These are phyloP conservation scores for Apiotrichum porosum DNA, from an alignment of 1,284 basidiomycete species.

Conservation along the genomic window DNA sequence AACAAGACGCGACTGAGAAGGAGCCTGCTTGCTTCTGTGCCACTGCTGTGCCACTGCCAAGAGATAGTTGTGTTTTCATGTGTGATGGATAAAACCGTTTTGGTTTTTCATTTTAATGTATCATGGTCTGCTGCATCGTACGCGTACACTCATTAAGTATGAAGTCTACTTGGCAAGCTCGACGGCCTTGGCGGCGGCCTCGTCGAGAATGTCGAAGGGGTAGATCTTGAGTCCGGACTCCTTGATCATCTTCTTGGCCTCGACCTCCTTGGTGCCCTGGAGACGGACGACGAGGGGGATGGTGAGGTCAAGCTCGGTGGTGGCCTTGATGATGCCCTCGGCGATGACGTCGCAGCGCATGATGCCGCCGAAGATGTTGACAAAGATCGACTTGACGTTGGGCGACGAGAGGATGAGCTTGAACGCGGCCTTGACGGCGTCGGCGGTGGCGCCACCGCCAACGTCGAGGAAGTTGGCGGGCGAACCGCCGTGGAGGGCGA, in stretches of 20 bases:
- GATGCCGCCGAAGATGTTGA: constrained; percentile 90
- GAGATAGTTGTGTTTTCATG: too few species aligned
- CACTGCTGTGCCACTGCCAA: too few species aligned
- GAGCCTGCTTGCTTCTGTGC: too few species aligned
- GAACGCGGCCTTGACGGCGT: constrained; percentile 99
- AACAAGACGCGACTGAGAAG: too few species aligned
- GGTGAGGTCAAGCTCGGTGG: constrained; percentile 77
- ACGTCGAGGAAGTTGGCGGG: constrained; percentile 97
- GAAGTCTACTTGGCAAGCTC: constrained; percentile 54
- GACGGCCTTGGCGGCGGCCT: constrained; percentile 74
- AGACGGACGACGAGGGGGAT: constrained; percentile 91
- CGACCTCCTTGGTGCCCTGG: constrained; percentile 93
- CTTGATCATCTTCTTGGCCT: constrained; percentile 91
- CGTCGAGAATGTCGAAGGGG: constrained; percentile 47
- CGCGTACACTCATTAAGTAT: too few species aligned
- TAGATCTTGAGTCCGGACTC: constrained; percentile 89
- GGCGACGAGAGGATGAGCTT: constrained; percentile 86
- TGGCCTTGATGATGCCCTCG: constrained; percentile 96
- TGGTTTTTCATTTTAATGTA: too few species aligned
- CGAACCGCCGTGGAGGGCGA: constrained; percentile 89
- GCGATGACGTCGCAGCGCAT: constrained; percentile 98
- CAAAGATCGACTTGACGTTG: constrained; percentile 96
- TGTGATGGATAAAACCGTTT: too few species aligned
- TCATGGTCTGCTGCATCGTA: too few species aligned
- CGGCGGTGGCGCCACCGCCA: constrained; percentile 94